Evolutionary conservation across 345 rosid genomes (phyloP).

Genomic region (Hirschfeldia incana): DNA sequence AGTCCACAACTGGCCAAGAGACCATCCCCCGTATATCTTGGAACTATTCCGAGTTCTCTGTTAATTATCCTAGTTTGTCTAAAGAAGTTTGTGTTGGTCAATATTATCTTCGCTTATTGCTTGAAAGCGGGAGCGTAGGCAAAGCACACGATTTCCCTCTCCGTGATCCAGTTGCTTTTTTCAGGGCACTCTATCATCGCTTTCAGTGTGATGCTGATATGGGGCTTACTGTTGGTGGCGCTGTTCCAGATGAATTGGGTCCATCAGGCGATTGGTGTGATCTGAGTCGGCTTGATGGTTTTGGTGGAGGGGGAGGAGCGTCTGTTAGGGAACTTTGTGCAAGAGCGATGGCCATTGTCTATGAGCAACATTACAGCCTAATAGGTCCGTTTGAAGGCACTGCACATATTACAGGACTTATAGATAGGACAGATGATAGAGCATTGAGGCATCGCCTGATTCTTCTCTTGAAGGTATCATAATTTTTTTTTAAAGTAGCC

Average conservation of each 20-base stretch:
- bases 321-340: slow-evolving; percentile 99
- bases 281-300: slow-evolving; percentile 94
- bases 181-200: slow-evolving; percentile 95
- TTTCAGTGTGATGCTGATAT: slow-evolving; percentile 97
- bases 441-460: slow-evolving; percentile 97
- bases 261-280: slow-evolving; percentile 99
- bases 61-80: slow-evolving; percentile 87
- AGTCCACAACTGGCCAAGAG: slow-evolving; percentile 64
- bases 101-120: slow-evolving; percentile 94
- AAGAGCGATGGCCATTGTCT: slow-evolving; percentile 97
- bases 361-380: slow-evolving; percentile 83
- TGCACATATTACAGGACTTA: slow-evolving; percentile 88
- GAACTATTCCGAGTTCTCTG: slow-evolving; percentile 95
- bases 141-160: slow-evolving; percentile 96
- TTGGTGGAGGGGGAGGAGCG: slow-evolving; percentile 98
- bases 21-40: slow-evolving; percentile 86
- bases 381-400: slow-evolving; percentile 97
- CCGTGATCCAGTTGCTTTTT: slow-evolving; percentile 96
- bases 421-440: slow-evolving; percentile 95
- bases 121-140: slow-evolving; percentile 88
- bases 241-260: slow-evolving; percentile 94
- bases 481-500: not conserved
- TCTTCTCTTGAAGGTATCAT: slow-evolving; percentile 81
- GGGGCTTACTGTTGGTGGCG: slow-evolving; percentile 95
- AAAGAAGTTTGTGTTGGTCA: slow-evolving; percentile 99